Conservation (phyloP, 345 rosid species). For the Euphorbia peplus region DNA sequence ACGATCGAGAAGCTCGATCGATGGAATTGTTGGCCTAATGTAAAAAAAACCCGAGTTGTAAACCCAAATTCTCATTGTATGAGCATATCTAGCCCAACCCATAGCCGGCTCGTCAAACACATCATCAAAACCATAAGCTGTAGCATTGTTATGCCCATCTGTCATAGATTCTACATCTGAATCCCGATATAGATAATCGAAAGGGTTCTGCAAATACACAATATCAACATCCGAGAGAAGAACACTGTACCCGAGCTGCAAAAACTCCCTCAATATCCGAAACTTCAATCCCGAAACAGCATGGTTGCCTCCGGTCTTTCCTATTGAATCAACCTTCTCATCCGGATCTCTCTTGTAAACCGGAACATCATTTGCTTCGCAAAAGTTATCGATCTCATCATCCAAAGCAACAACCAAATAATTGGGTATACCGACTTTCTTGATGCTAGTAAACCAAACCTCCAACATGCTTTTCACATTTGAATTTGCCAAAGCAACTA, state of each 20-base stretch:
- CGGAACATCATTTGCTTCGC: slow-evolving; percentile 26
- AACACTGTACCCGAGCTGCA: slow-evolving; percentile 32
- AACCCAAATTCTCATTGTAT: slow-evolving; percentile 35
- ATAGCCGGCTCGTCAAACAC: slow-evolving; percentile 30
- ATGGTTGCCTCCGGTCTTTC: slow-evolving; percentile 31
- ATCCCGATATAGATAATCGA: slow-evolving; percentile 28
- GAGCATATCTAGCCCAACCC: slow-evolving; percentile 38
- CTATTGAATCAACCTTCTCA: slow-evolving; percentile 22
- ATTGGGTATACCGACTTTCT: slow-evolving; percentile 24
- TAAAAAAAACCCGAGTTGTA: slow-evolving; percentile 32
- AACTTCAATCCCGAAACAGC: slow-evolving; percentile 32
- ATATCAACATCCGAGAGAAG: slow-evolving; percentile 35
- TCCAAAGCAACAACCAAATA: slow-evolving; percentile 35
- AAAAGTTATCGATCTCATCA: slow-evolving; percentile 27
- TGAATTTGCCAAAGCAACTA: slow-evolving; percentile 32
- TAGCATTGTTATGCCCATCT: slow-evolving; percentile 31
- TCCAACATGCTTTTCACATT: slow-evolving; percentile 32
- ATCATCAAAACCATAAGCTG: slow-evolving; percentile 27
- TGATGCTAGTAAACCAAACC: slow-evolving; percentile 30
- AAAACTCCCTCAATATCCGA: slow-evolving; percentile 30
- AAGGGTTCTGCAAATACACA: slow-evolving; percentile 30
- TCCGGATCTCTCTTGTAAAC: slow-evolving; percentile 28
- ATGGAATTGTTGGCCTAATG: slow-evolving; percentile 32
- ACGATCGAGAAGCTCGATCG: slow-evolving; percentile 33
- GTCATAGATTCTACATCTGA: slow-evolving; percentile 35